Evolutionary conservation across 805 yeast genomes (phyloP).

Genomic region (Schwanniomyces vanrijiae): DNA sequence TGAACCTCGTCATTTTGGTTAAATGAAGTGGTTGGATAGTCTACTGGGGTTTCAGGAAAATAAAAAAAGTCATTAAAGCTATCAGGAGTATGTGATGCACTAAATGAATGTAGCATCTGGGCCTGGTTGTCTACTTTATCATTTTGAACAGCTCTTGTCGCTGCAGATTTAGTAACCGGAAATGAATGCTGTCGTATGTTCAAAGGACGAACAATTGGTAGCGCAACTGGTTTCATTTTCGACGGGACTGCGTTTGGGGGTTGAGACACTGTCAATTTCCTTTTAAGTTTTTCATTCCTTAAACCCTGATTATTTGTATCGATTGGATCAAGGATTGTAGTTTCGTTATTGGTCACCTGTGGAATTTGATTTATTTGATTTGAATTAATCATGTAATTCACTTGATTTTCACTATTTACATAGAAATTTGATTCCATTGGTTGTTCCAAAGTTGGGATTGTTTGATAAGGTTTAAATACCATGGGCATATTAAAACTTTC

Average conservation of each 20-base stretch:
- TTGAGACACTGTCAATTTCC: not conserved
- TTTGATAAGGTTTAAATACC: not conserved
- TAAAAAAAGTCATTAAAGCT: constrained; percentile 5
- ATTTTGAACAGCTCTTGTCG: not conserved
- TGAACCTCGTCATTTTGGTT: not conserved
- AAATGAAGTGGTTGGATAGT: not conserved
- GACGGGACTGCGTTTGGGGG: not conserved
- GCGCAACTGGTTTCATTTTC: constrained; percentile 6
- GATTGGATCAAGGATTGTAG: not conserved
- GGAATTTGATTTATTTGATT: not conserved
- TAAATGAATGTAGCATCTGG: not conserved
- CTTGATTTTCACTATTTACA: not conserved
- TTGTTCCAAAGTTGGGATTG: not conserved
- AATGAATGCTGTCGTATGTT: constrained; percentile 15
- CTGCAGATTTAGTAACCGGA: constrained; percentile 3
- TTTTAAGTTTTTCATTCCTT: not conserved
- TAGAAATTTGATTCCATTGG: not conserved
- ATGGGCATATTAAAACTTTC: not conserved
- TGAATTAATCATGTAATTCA: not conserved
- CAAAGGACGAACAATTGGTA: constrained; percentile 7
- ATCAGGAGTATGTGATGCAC: constrained; percentile 3
- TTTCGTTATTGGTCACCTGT: not conserved
- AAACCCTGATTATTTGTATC: not conserved
- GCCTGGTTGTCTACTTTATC: not conserved
- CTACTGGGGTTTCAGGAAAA: not conserved